Percentiles rank a stretch among this genome's conserved stretches.
Evolutionary conservation across 331 rosid species (phyloP).

Genomic region (Telfairia occidentalis): DNA sequence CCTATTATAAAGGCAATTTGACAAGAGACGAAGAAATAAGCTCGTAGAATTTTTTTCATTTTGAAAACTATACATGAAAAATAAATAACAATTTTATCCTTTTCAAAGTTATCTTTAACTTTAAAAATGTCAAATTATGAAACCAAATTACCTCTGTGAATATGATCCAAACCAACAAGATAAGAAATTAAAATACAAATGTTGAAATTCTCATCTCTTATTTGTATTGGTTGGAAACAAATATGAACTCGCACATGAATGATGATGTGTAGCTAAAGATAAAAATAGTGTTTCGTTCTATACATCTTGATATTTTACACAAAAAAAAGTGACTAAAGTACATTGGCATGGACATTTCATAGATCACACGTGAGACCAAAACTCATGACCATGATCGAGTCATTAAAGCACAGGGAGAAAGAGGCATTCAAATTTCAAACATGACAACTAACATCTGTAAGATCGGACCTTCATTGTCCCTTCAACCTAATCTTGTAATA

Average conservation of each 20-base stretch:
- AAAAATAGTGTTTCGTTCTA: too few species aligned
- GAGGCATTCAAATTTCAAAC: not conserved
- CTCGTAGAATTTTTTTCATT: too few species aligned
- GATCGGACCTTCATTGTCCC: not conserved
- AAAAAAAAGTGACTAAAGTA: not conserved
- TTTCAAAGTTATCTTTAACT: not conserved
- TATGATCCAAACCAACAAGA: too few species aligned
- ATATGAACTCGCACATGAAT: not conserved
- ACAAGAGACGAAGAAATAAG: not conserved
- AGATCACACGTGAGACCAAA: not conserved
- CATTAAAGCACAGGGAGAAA: not conserved
- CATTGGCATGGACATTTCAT: not conserved
- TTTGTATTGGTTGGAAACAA: not conserved
- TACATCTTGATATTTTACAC: not conserved
- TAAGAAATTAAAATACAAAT: too few species aligned
- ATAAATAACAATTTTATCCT: too few species aligned
- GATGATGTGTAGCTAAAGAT: not conserved
- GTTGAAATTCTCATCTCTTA: not conserved
- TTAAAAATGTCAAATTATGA: not conserved
- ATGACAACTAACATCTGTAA: not conserved
- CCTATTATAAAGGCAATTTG: not conserved
- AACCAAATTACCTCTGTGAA: not conserved
- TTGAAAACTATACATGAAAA: too few species aligned
- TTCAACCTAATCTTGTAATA: not conserved
- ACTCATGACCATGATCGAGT: not conserved